Evolutionary conservation across 805 yeast genomes (phyloP).

Genomic region (Kluyveromyces lactis): DNA sequence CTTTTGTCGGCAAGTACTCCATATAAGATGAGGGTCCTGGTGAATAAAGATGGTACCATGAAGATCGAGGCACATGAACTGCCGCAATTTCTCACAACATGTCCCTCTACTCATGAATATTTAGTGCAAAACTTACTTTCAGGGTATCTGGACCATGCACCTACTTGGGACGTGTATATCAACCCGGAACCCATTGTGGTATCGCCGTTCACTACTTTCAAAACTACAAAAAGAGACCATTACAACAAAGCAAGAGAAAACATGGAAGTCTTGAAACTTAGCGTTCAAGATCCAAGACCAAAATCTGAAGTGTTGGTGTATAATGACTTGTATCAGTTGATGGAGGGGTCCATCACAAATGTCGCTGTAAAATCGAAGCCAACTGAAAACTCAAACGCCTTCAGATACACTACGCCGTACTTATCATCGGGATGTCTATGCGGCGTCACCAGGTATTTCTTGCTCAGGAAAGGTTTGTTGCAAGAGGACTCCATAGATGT

Average conservation of each 20-base stretch:
- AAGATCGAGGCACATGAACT: slow-evolving; percentile 30
- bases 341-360: slow-evolving; percentile 81
- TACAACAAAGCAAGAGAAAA: slow-evolving; percentile 58
- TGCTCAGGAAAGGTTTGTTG: slow-evolving; percentile 46
- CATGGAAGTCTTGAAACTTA: slow-evolving; percentile 23
- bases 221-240: slow-evolving; percentile 65
- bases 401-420: slow-evolving; percentile 72
- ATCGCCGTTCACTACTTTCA: slow-evolving; percentile 78
- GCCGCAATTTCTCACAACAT: slow-evolving; percentile 20
- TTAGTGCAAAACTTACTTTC: slow-evolving; percentile 21
- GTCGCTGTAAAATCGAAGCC: slow-evolving; percentile 46
- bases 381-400: slow-evolving; percentile 23
- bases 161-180: slow-evolving; percentile 53
- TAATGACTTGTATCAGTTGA: slow-evolving; percentile 49
- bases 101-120: slow-evolving; percentile 10
- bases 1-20: slow-evolving; percentile 27
- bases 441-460: slow-evolving; percentile 68
- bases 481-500: slow-evolving; percentile 40
- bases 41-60: slow-evolving; percentile 31
- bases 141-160: slow-evolving; percentile 21
- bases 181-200: slow-evolving; percentile 45
- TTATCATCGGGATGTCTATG: slow-evolving; percentile 72
- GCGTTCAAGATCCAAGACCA: slow-evolving; percentile 7
- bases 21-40: slow-evolving; percentile 41
- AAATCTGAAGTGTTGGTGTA: slow-evolving; percentile 61